Conservation (phyloP, 2,329 filamentous ascomycete genomes). For the Trichoderma afroharzianum region DNA sequence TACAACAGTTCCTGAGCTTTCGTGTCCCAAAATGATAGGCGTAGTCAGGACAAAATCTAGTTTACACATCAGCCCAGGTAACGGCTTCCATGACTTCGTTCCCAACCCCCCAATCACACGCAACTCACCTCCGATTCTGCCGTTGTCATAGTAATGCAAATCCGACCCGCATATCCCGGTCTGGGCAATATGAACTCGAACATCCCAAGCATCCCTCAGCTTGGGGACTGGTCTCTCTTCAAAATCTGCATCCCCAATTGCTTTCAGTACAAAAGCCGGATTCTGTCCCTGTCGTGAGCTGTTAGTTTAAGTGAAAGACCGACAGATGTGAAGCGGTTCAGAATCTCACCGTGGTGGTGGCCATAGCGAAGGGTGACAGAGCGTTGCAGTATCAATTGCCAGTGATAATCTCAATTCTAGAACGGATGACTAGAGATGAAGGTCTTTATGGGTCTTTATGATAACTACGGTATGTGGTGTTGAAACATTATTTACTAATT, state of each 20-base stretch:
- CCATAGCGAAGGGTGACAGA: background rate
- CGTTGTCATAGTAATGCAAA: background rate
- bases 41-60: slow-evolving; percentile 40
- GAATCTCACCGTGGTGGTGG: background rate
- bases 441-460: background rate
- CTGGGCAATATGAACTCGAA: background rate
- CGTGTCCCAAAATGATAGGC: slow-evolving; percentile 47
- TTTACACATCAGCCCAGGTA: background rate
- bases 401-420: background rate
- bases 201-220: background rate
- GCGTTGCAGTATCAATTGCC: background rate
- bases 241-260: background rate
- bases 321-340: background rate
- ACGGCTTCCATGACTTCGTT: background rate
- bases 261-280: background rate
- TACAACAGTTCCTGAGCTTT: slow-evolving; percentile 40
- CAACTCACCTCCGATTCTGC: background rate
- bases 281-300: background rate
- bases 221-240: background rate
- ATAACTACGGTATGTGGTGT: background rate
- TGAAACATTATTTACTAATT: background rate
- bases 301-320: background rate
- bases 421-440: background rate
- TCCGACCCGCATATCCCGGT: background rate
- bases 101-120: background rate